These are phyloP conservation scores for Leishmania turanica DNA, from an alignment of 208 protist genomes.

Conservation along the genomic window DNA sequence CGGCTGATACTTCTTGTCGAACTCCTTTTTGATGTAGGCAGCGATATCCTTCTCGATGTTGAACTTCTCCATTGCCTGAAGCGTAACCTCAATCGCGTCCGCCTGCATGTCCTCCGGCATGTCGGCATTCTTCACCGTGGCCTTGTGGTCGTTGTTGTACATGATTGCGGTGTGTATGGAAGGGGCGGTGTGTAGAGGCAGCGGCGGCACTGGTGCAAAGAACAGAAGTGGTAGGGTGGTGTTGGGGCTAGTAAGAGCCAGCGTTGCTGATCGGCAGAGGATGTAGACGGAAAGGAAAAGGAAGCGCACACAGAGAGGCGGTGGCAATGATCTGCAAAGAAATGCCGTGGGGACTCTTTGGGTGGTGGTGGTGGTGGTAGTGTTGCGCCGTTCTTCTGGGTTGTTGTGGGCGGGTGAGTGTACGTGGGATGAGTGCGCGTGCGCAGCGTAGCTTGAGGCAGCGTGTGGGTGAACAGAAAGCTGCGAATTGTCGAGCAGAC, in stretches of 20 bases:
- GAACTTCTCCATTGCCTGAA: slow-evolving; percentile 98
- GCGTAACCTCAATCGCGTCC: slow-evolving; percentile 98
- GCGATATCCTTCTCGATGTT: slow-evolving; percentile 99
- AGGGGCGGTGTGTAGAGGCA: background rate
- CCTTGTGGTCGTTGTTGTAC: slow-evolving; percentile 82
- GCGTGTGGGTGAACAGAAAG: background rate
- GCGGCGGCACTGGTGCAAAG: background rate
- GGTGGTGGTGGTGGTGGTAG: too few species aligned
- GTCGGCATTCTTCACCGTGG: slow-evolving; percentile 95
- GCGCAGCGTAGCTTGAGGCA: background rate
- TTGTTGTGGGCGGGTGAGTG: background rate
- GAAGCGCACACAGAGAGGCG: background rate
- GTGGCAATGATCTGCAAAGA: background rate
- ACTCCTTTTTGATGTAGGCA: slow-evolving; percentile 99
- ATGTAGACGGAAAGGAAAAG: background rate
- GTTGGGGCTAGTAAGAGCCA: too few species aligned
- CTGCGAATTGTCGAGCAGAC: background rate
- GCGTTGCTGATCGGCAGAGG: background rate
- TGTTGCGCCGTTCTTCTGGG: background rate
- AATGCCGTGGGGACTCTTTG: background rate
- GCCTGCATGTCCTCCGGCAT: slow-evolving; percentile 98
- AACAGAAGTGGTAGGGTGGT: background rate
- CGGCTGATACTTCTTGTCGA: slow-evolving; percentile 99
- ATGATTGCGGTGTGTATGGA: slow-evolving; percentile 7
- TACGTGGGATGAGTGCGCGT: background rate